Evolutionary conservation across 805 yeast species (phyloP).

Genomic region (Metschnikowia borealis): DNA sequence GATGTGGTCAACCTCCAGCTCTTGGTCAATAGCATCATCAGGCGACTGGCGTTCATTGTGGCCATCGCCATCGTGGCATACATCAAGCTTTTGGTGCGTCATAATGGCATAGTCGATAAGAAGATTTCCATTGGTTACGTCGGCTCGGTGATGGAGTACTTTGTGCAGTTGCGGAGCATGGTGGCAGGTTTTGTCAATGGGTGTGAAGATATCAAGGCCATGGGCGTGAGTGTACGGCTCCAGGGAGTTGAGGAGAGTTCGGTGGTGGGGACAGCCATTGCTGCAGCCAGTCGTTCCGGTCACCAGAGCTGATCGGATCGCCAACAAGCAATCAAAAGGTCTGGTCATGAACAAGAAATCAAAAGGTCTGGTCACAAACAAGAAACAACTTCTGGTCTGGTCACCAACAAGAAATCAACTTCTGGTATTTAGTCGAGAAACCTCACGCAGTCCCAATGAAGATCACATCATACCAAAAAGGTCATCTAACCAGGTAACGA

Average conservation of each 20-base stretch:
- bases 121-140: slow-evolving; percentile 42
- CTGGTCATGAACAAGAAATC: too few relatives aligned
- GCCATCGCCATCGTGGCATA: slow-evolving; percentile 41
- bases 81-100: slow-evolving; percentile 24
- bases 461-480: too few relatives aligned
- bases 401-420: too few relatives aligned
- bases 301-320: too few relatives aligned
- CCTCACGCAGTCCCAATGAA: too few relatives aligned
- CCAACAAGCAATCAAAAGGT: too few relatives aligned
- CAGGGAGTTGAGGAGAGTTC: slow-evolving; percentile 43
- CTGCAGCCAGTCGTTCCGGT: slow-evolving; percentile 34
- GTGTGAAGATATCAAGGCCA: slow-evolving; percentile 20
- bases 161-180: slow-evolving; percentile 33
- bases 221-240: slow-evolving; percentile 34
- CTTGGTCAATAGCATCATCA: slow-evolving; percentile 35
- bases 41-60: slow-evolving; percentile 43
- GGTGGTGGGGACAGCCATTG: slow-evolving; percentile 52
- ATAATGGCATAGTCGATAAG: slow-evolving; percentile 17
- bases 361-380: too few relatives aligned
- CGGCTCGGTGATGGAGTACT: slow-evolving; percentile 49
- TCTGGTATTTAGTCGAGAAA: too few relatives aligned
- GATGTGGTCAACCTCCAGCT: slow-evolving; percentile 29
- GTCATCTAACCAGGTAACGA: too few relatives aligned
- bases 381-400: too few relatives aligned
- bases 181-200: slow-evolving; percentile 22